phyloP scores from a whole-genome alignment of 768 basidiomycete genomes.

The Hysterangium stoloniferum region DNA sequence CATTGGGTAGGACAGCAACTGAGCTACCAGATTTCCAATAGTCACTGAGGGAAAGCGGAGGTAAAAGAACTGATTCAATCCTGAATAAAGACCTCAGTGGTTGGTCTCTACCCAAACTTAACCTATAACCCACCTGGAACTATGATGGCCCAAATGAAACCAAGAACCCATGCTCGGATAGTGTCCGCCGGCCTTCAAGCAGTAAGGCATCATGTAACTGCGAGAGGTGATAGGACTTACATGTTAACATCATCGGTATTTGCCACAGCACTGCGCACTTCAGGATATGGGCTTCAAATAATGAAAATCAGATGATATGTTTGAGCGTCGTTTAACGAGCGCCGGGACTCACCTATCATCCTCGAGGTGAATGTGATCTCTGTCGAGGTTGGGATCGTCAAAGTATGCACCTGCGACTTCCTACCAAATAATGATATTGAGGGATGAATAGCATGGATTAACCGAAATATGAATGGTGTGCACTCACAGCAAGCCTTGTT shows the following conservation, averaged over 20 bases:
- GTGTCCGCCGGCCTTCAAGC: conserved; percentile 39
- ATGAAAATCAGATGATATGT: conserved; percentile 10
- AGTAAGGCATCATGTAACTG: conserved; percentile 6
- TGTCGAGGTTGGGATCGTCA: conserved; percentile 50
- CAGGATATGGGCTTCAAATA: conserved; percentile 47
- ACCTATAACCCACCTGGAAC: conserved; percentile 32
- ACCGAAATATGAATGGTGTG: neutral
- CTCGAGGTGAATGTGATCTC: conserved; percentile 35
- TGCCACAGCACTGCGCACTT: conserved; percentile 61
- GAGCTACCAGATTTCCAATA: conserved; percentile 57
- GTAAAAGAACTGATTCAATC: conserved; percentile 70
- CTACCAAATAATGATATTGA: neutral
- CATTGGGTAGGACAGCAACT: conserved; percentile 63
- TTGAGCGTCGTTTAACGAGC: neutral
- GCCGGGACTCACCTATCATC: conserved; percentile 18
- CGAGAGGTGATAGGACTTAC: neutral
- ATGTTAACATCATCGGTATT: conserved; percentile 64
- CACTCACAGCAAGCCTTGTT: neutral
- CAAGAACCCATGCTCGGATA: conserved; percentile 64
- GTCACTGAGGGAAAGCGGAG: conserved; percentile 65
- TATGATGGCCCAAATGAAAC: conserved; percentile 60
- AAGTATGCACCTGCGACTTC: conserved; percentile 21
- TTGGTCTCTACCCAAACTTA: conserved; percentile 18
- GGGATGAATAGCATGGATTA: neutral
- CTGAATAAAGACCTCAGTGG: conserved; percentile 39